Evolutionary conservation across 1,284 basidiomycete genomes (phyloP).

Genomic region (Entoloma clypeatum): DNA sequence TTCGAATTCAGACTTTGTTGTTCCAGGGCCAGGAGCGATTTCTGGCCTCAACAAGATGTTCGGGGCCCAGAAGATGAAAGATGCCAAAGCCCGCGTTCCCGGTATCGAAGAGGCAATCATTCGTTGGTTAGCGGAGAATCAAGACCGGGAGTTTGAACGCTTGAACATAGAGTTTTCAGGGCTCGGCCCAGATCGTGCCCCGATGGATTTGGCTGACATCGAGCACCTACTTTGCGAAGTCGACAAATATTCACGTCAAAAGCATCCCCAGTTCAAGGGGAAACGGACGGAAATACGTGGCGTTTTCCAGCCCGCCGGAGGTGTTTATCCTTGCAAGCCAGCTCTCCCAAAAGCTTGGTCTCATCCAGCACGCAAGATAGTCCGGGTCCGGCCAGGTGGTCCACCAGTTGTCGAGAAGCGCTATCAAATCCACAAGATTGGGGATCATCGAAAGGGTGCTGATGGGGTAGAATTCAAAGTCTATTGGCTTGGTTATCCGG

Average conservation of each 20-base stretch:
- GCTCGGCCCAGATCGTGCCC: constrained; percentile 40
- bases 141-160: constrained; percentile 48
- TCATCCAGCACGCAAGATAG: constrained; percentile 33
- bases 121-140: constrained; percentile 52
- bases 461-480: constrained; percentile 46
- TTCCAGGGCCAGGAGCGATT: constrained; percentile 53
- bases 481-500: constrained; percentile 58
- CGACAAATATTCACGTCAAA: constrained; percentile 59
- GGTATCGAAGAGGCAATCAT: constrained; percentile 49
- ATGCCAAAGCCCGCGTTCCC: constrained; percentile 25
- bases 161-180: constrained; percentile 47
- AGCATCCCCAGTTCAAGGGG: constrained; percentile 36
- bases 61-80: constrained; percentile 31
- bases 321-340: constrained; percentile 22
- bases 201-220: constrained; percentile 55
- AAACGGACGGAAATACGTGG: constrained; percentile 29
- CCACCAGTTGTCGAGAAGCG: constrained; percentile 38
- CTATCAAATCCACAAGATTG: constrained; percentile 39
- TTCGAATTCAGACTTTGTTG: constrained; percentile 56
- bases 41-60: constrained; percentile 55
- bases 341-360: constrained; percentile 53
- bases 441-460: constrained; percentile 31
- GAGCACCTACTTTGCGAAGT: constrained; percentile 68
- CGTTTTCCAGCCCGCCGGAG: constrained; percentile 29
- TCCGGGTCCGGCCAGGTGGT: constrained; percentile 36